Percentiles rank a stretch among this genome's conserved stretches.
These are phyloP conservation scores for Fraxinus velutina DNA, from an alignment of 305 asterid species.

Conservation along the genomic window DNA sequence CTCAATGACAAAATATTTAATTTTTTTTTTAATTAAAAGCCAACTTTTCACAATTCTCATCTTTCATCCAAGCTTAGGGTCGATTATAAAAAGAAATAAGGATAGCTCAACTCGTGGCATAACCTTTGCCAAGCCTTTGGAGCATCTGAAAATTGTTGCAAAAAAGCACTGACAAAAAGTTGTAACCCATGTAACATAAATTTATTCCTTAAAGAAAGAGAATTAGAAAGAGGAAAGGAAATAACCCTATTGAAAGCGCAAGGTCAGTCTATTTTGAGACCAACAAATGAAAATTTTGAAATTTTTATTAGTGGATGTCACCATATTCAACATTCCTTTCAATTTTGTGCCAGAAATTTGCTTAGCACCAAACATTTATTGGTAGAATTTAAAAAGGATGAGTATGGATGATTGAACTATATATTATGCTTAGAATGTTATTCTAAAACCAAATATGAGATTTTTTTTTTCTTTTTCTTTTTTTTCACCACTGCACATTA, in stretches of 20 bases:
- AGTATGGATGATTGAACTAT: not conserved
- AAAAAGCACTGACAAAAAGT: not conserved
- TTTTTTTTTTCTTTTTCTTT: not conserved
- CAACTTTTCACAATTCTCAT: not conserved
- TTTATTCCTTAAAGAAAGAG: not conserved
- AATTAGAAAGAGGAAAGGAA: slow-evolving; percentile 3
- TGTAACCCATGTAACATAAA: not conserved
- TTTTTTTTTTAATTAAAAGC: no score
- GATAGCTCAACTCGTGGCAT: not conserved
- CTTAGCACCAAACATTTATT: slow-evolving; percentile 10
- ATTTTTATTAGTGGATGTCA: slow-evolving; percentile 22
- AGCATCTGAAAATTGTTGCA: slow-evolving; percentile 19
- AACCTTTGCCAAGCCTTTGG: slow-evolving; percentile 23
- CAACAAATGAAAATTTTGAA: slow-evolving; percentile 16
- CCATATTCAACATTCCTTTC: slow-evolving; percentile 28
- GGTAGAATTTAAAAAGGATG: not conserved
- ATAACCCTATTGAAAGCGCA: slow-evolving; percentile 6
- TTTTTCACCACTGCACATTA: not conserved
- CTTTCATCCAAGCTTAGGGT: not conserved
- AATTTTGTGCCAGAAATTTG: slow-evolving; percentile 22
- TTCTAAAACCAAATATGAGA: not conserved
- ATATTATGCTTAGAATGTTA: not conserved
- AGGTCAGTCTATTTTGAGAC: slow-evolving; percentile 25
- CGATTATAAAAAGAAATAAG: not conserved
- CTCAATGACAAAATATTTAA: no score